phyloP scores from a whole-genome alignment of 2,329 filamentous ascomycete species.

The Coniella vitis region DNA sequence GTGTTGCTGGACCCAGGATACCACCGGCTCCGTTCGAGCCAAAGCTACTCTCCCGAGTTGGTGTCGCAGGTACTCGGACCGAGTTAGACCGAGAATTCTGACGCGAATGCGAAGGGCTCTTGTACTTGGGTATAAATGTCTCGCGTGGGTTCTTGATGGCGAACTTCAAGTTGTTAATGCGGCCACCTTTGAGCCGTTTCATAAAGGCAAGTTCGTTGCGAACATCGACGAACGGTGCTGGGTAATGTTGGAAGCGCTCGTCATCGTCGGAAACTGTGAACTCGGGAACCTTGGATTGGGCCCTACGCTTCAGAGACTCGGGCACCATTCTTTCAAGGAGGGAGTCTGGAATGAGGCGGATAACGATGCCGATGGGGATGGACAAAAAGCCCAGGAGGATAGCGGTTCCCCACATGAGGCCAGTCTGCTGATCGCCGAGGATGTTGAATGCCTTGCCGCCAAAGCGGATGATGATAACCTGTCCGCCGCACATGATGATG shows the following conservation, averaged over 20 bases:
- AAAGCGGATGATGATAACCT: slow-evolving; percentile 83
- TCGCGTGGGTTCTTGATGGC: slow-evolving; percentile 70
- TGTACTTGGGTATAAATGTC: slow-evolving; percentile 54
- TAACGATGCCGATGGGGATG: slow-evolving; percentile 71
- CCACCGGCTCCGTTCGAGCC: slow-evolving; percentile 32
- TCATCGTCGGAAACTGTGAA: slow-evolving; percentile 61
- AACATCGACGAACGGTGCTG: slow-evolving; percentile 65
- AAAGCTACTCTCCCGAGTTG: slow-evolving; percentile 50
- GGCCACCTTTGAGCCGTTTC: slow-evolving; percentile 72
- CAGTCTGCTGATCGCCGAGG: slow-evolving; percentile 50
- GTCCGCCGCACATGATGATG: slow-evolving; percentile 78
- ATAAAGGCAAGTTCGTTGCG: slow-evolving; percentile 76
- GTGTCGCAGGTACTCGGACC: slow-evolving; percentile 53
- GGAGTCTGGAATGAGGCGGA: slow-evolving; percentile 77
- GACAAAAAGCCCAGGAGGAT: slow-evolving; percentile 79
- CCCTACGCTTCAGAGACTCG: slow-evolving; percentile 43
- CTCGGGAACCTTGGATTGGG: slow-evolving; percentile 39
- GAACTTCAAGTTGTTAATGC: slow-evolving; percentile 74
- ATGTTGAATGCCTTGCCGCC: slow-evolving; percentile 78
- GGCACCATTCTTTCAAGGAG: slow-evolving; percentile 49
- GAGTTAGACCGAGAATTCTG: slow-evolving; percentile 61
- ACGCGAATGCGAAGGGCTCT: slow-evolving; percentile 57
- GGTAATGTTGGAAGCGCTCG: slow-evolving; percentile 57
- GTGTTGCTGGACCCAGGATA: slow-evolving; percentile 30
- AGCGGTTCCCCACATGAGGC: slow-evolving; percentile 81